These are phyloP conservation scores for Trifolium dubium DNA, from an alignment of 306 rosid genomes.

Conservation along the genomic window DNA sequence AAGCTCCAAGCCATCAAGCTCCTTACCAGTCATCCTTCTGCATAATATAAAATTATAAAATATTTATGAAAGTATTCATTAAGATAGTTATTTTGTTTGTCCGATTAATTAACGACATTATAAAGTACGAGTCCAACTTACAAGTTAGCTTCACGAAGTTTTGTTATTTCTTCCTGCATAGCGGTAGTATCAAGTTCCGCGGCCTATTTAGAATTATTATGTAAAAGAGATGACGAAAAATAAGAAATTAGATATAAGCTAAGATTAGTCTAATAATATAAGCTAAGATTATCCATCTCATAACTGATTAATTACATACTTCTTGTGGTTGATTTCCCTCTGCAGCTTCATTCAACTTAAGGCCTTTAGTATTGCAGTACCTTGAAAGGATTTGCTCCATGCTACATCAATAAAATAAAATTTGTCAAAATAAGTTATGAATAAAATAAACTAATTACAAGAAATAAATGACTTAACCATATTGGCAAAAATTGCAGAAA, in stretches of 20 bases:
- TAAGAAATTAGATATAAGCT: too few relatives aligned
- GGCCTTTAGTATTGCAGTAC: background rate
- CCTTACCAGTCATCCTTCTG: constrained; percentile 72
- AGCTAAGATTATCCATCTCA: too few relatives aligned
- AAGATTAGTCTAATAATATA: too few relatives aligned
- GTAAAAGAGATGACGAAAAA: too few relatives aligned
- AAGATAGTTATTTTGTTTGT: too few relatives aligned
- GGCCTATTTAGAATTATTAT: background rate
- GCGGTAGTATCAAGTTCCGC: constrained; percentile 23
- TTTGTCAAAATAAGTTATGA: background rate
- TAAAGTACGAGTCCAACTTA: background rate
- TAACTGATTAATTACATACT: too few relatives aligned
- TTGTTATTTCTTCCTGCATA: background rate
- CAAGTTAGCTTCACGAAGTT: background rate
- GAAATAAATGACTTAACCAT: background rate
- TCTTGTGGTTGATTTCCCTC: too few relatives aligned
- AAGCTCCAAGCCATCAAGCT: constrained; percentile 65
- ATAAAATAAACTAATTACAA: background rate
- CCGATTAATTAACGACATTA: too few relatives aligned
- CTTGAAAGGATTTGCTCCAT: constrained; percentile 68
- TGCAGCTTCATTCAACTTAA: too few relatives aligned
- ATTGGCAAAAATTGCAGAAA: background rate
- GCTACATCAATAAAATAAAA: constrained; percentile 50
- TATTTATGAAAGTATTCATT: background rate
- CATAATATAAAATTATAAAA: constrained; percentile 20